A percentile compares a stretch with the other conserved stretches of the same genome.
These are phyloP conservation scores for Gossypium anomalum DNA, from an alignment of 345 rosid genomes.

Conservation along the genomic window DNA sequence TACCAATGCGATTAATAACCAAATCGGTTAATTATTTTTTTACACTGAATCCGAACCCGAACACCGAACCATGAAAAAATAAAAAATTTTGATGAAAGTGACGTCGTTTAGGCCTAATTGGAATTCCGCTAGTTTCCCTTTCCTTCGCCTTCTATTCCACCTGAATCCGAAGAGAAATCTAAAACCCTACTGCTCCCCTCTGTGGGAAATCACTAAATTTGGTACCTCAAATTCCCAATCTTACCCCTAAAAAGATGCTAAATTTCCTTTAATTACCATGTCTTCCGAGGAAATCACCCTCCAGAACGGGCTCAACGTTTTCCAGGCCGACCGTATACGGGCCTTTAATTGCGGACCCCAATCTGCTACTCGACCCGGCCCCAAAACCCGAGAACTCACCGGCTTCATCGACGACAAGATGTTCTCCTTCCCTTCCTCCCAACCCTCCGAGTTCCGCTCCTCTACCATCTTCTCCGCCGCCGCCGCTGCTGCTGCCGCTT, in stretches of 20 bases:
- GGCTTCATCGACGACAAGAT: conserved; percentile 45
- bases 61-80: no score
- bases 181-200: conserved; percentile 14
- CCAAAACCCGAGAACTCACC: conserved; percentile 52
- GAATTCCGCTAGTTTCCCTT: not conserved
- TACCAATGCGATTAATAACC: no score
- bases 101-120: not conserved
- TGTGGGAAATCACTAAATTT: not conserved
- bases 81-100: not conserved
- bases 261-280: conserved; percentile 24
- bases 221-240: not conserved
- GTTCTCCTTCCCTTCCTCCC: conserved; percentile 41
- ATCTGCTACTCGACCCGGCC: conserved; percentile 26
- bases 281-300: conserved; percentile 44
- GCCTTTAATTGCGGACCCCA: conserved; percentile 32
- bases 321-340: conserved; percentile 51
- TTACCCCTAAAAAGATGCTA: conserved; percentile 3
- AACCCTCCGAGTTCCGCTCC: conserved; percentile 26
- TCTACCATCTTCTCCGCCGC: conserved; percentile 17
- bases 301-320: conserved; percentile 42
- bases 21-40: no score
- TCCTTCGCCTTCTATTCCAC: not conserved
- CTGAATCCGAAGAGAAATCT: not conserved
- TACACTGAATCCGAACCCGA: no score
- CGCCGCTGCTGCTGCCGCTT: not conserved